Evolutionary conservation across 768 basidiomycete species (phyloP), one percentile per base, ranked within the genome.

Genomic region (Tephrocybe sp.): DNA sequence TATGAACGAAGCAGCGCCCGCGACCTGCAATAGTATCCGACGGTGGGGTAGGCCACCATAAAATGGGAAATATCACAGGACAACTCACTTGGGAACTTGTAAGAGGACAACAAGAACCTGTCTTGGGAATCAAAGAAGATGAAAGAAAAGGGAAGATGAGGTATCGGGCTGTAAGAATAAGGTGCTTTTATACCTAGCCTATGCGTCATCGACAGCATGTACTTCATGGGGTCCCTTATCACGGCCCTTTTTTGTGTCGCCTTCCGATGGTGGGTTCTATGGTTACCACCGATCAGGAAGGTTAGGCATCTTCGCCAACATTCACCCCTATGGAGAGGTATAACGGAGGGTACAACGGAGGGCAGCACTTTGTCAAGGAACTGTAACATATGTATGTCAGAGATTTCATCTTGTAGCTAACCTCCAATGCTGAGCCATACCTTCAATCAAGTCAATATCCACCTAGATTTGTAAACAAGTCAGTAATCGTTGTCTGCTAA

Each of bases 81-180:
- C 10, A 32, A 65, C 64, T 21, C 45, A 72, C 67, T 54, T 61
- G 66, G 60, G 56, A 62, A 58, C 55, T 46, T 54, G 48, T 26
- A 48, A 50, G 61, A 49, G 56, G 55, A 50, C 57, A 64, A 70
- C 75, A 77, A 78, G 75, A 79, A 73, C 77, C 79, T 69, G 79
- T 76, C 77, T 78, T 78, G 77, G 66, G 68, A 68, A 67, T 23
- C 28, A 60, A 66, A 68, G 58, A 70, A 65, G 63, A 59, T 59
- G 66, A 65, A 64, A 67, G 64, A 54, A 55, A 28, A 23, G 32
- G 26, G 45, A 25, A 47, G 5, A 30, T 18, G 17, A 25, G 28
- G 38, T 24, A 9, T 18, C n/a, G 33, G 25, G 15, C 23, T 3
- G 38, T 14, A 9, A 47, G 26, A 41, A 18, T 10, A 30, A 17